Conservation (phyloP, 2,329 filamentous ascomycete species). For the Xylariaceae sp. region DNA sequence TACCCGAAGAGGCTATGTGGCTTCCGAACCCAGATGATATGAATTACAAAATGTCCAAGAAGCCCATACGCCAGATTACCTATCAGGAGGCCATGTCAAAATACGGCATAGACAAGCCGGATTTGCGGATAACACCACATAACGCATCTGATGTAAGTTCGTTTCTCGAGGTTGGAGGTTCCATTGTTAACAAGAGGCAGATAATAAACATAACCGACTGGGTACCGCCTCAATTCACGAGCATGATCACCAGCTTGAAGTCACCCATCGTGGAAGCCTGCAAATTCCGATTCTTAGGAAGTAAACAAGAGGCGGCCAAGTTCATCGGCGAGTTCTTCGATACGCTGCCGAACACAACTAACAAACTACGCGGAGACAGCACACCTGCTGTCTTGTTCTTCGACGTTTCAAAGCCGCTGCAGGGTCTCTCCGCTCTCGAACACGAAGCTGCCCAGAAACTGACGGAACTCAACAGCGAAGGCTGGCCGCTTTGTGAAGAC, state of each 20-base stretch:
- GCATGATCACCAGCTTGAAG: slow-evolving; percentile 66
- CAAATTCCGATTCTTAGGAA: slow-evolving; percentile 54
- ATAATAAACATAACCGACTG: slow-evolving; percentile 62
- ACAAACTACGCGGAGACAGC: slow-evolving; percentile 63
- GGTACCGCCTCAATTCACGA: slow-evolving; percentile 58
- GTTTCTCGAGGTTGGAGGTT: background rate
- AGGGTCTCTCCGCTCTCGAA: slow-evolving; percentile 57
- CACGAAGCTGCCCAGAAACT: slow-evolving; percentile 28
- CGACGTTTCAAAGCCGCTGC: slow-evolving; percentile 67
- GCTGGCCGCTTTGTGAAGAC: slow-evolving; percentile 44
- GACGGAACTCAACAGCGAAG: slow-evolving; percentile 19
- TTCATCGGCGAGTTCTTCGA: slow-evolving; percentile 65
- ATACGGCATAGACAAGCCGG: slow-evolving; percentile 90
- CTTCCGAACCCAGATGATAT: slow-evolving; percentile 7
- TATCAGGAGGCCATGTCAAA: slow-evolving; percentile 73
- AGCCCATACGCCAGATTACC: slow-evolving; percentile 27
- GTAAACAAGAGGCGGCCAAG: slow-evolving; percentile 38
- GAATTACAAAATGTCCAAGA: background rate
- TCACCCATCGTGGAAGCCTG: slow-evolving; percentile 71
- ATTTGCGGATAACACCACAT: slow-evolving; percentile 58
- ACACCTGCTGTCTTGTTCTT: slow-evolving; percentile 73
- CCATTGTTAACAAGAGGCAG: slow-evolving; percentile 37
- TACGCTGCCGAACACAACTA: slow-evolving; percentile 51
- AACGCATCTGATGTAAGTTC: slow-evolving; percentile 49
- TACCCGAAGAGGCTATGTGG: slow-evolving; percentile 21